Evolutionary conservation across 257 asterid genomes (phyloP), one percentile per base, ranked within the genome.

Genomic region (Cruciata laevipes): DNA sequence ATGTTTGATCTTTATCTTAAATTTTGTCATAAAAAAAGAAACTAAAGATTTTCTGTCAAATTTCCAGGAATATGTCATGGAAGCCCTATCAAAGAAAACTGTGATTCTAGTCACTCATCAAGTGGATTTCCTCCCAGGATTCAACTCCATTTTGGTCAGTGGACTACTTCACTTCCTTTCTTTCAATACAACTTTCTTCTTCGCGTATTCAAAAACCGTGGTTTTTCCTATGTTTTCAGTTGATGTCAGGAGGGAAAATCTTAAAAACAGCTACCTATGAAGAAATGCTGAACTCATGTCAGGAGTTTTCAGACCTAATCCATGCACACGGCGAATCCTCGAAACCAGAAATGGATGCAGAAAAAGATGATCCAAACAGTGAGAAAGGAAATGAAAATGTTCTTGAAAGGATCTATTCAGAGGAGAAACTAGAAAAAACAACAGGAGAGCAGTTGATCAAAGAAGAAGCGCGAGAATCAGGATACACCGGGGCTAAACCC

Each of bases 201-300:
- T 1, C 47, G 7, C 2, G 47, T 0, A 6, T 0, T 27, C 47
- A 38, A 38, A 38, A 38, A 38, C 47, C 13, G 47, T 8, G 13
- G 38, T 33, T 33, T 33, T 12, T 65, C 52, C 32, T 57, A 65
- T 78, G 67, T 76, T 42, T 24, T 71, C 83, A 91, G 98, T 79
- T 89, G 71, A 80, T 91, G 86, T 83, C 88, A 65, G 84, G 84
- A 67, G 96, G 97, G 49, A 83, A 83, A 75, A 82, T 91, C 71
- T 69, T 81, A 71, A 78, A 80, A 63, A 84, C 83, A 49, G 95
- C 88, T 66, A 81, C 95, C 20, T 84, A 84, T 65, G 60, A 81
- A 58, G 79, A 86, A 67, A 53, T 91, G 79, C 80, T 89, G 32
- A 73, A 53, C 21, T 76, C 85, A n/a, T 80, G 98, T 76, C 83